Base-by-base conservation (phyloP, 805 yeast species). In the Saccharomyces mikatae region DNA sequence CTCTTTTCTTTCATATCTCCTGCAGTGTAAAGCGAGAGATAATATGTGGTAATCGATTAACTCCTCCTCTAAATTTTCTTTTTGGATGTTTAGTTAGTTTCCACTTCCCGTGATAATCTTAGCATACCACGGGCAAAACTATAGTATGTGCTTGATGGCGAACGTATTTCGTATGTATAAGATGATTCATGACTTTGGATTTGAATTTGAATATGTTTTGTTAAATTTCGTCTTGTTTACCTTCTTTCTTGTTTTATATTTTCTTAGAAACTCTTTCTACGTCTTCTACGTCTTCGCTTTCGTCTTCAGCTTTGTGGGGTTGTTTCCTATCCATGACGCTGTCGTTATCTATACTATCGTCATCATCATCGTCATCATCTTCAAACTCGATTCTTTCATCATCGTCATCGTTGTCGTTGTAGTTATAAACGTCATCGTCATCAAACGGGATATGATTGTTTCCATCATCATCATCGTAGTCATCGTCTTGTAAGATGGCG, bases 341-440 rank as follows among this genome's bases (percentile, higher is more conserved):
- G 54, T 71, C 71, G 51, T 63, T 65, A 53, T 67, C 71, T 51
- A 61, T 64, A 60, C 71, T 65, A 57, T 69, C 68, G 27, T 61
- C 65, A 41, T 66, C 70, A 46, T 59, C 67, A n/a, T 63, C 65
- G 22, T 59, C 60, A 22, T 58, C 58, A 61, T 73, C 60, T 60
- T 63, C 59, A 57, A 67, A 52, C 52, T 59, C 61, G 41, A 62
- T 60, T 27, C 63, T 67, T 46, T 73, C 77, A 5, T 72, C 80
- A 51, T 74, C 78, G 32, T 76, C 80, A 47, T 76, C 80, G 41
- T 73, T 80, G 49, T 73, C 82, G 49, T 60, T 57, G 62, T 68
- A 61, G 47, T 69, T 70, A 47, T 79, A 81, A 47, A 80, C 85
- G 17, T 80, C 84, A 51, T 79, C 84, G 56, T 81, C 87, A 28